Base-by-base conservation (phyloP, 2,329 filamentous ascomycete species). In the Tolypocladium capitatum region DNA sequence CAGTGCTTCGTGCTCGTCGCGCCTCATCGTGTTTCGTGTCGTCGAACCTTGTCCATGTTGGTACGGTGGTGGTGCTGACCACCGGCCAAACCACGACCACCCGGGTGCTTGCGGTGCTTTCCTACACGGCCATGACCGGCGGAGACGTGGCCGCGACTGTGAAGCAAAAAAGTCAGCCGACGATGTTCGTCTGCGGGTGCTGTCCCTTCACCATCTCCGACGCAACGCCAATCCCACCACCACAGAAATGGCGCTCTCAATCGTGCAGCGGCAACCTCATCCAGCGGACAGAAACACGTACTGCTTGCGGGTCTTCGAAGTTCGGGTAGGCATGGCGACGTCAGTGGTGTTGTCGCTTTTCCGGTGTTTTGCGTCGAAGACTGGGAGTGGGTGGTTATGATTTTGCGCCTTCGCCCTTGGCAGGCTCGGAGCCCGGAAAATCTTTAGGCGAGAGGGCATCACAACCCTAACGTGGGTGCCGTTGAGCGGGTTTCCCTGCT, bases 81-180 rank as follows among this genome's bases (percentile, higher is more conserved):
- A 94, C 92, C 91, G 71, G 92, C 92, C 75, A 84, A 77, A 83
- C 80, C 80, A 86, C 86, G 77, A 80, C 80, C 80, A 82, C 80
- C 80, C 61, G 79, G 81, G 62, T 84, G 80, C 84, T 98, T 97
- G 70, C 92, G 80, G 85, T 96, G 90, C 86, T 97, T 97, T 72
- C 92, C 92, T 70, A 97, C 74, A 82, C 91, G 91, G 79, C 92
- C 91, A 74, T 97, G 83, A 80, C 92, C 92, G 80, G 89, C 88
- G 68, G 86, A 94, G 70, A 98, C 92, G 78, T 98, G 88, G 74
- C 91, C 91, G 79, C 91, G 89, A 79, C 84, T 89, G 68, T 63
- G 47, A 55, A 58, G 52, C 52, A 56, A 54, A 58, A 44, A 45
- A 42, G 53, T 56, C 49, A 56, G 53, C 47, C 45, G 31, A 40